Percentiles rank a stretch among this genome's conserved stretches.
phyloP scores from a whole-genome alignment of 2,329 filamentous ascomycete species.

The Colletotrichum zoysiae region DNA sequence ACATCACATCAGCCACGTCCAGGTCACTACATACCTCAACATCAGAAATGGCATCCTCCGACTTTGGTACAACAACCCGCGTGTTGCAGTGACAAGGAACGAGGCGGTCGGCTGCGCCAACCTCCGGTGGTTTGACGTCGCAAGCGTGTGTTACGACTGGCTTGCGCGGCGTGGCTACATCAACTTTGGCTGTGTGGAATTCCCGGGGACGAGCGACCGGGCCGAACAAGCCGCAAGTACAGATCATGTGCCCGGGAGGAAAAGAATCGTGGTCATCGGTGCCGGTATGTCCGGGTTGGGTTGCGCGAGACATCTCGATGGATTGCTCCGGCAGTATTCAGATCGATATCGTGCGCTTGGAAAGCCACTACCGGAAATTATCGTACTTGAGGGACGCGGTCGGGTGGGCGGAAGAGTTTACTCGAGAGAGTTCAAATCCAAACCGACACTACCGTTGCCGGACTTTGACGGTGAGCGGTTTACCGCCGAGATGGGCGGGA shows the following conservation, averaged over 20 bases:
- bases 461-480: slow-evolving; percentile 71
- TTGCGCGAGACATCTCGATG: slow-evolving; percentile 90
- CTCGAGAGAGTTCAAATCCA: slow-evolving; percentile 77
- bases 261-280: slow-evolving; percentile 87
- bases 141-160: slow-evolving; percentile 93
- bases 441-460: slow-evolving; percentile 63
- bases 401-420: slow-evolving; percentile 94
- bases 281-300: slow-evolving; percentile 95
- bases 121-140: slow-evolving; percentile 87
- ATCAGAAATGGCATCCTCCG: slow-evolving; percentile 94
- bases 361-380: slow-evolving; percentile 78
- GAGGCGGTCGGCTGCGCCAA: slow-evolving; percentile 94
- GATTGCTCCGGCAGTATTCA: slow-evolving; percentile 84
- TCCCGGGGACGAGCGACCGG: slow-evolving; percentile 58
- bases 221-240: slow-evolving; percentile 57
- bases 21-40: slow-evolving; percentile 96
- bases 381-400: slow-evolving; percentile 88
- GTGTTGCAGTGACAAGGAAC: slow-evolving; percentile 82
- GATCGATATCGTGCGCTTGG: slow-evolving; percentile 73
- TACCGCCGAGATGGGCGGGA: slow-evolving; percentile 96
- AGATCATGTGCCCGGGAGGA: slow-evolving; percentile 52
- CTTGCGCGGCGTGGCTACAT: slow-evolving; percentile 91
- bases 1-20: slow-evolving; percentile 84
- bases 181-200: slow-evolving; percentile 91
- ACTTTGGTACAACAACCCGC: slow-evolving; percentile 88